Base-by-base conservation (phyloP, 257 asterid genomes). In the Solanum chilense region DNA sequence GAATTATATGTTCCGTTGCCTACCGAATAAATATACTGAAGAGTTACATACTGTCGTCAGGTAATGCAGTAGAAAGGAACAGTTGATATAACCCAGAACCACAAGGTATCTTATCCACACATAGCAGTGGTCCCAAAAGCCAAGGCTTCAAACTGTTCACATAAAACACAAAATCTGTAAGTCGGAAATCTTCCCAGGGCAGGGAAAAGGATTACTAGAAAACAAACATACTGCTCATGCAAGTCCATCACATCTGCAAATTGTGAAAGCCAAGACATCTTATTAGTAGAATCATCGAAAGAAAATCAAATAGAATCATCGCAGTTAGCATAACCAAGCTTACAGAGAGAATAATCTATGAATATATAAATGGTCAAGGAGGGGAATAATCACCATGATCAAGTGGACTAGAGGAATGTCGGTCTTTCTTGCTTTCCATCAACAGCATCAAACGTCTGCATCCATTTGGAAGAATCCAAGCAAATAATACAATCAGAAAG, bases 401-500 rank as follows among this genome's bases (percentile, higher is more conserved):
- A 56, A 56, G 66, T 56, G 66, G 66, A 56, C 23, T 93, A 75
- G 98, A 92, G 77, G 98, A 95, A 92, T 69, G 97, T 93, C 89
- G 97, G 89, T 87, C 96, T 93, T 33, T 96, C 99, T 96, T 96
- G 98, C 91, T 96, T 96, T 70, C 99, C 98, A 86, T 96, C 99
- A 86, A 93, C 98, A 82, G 98, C 96, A 94, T 94, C 98, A 90
- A 95, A 96, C 66, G 94, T 96, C 99, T 95, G 80, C 49, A 83
- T 85, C 71, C 47, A 89, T 82, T 82, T 52, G 31, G 39, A 39
- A 58, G 68, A 33, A 87, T 90, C 76, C 89, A 87, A 76, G 35
- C 71, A 62, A 69, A 85, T 84, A 23, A 75, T 69, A 56, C 44
- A 75, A 75, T 44, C 27, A 42, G 74, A 47, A 47, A 69, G 69